Evolutionary conservation across 2,329 filamentous ascomycete species (phyloP).

Genomic region (Lecanoromycetidae sp.): DNA sequence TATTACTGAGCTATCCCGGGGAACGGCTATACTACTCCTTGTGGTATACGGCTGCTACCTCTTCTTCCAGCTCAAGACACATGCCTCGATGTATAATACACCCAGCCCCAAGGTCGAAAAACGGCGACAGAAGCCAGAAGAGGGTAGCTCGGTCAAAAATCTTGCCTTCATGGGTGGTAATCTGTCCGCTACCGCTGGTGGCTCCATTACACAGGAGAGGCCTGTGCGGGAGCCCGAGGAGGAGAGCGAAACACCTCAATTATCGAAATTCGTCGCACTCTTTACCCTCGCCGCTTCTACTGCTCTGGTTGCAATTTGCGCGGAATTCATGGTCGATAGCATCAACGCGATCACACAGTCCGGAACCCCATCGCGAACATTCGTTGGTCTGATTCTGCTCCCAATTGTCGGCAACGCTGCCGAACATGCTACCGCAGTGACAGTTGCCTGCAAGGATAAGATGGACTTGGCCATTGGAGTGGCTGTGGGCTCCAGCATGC

Average conservation of each 20-base stretch:
- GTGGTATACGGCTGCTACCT: slow-evolving; percentile 75
- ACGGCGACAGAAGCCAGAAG: slow-evolving; percentile 31
- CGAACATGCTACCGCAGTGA: slow-evolving; percentile 53
- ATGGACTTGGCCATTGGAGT: slow-evolving; percentile 58
- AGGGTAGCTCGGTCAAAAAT: slow-evolving; percentile 38
- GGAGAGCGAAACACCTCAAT: slow-evolving; percentile 60
- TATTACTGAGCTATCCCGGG: slow-evolving; percentile 55
- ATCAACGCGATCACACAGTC: slow-evolving; percentile 43
- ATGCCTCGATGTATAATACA: slow-evolving; percentile 65
- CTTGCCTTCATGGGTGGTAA: slow-evolving; percentile 43
- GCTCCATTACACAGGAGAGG: slow-evolving; percentile 27
- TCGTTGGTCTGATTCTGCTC: slow-evolving; percentile 51
- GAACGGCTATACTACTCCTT: slow-evolving; percentile 67
- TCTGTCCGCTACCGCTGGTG: slow-evolving; percentile 39
- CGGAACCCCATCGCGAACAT: slow-evolving; percentile 43
- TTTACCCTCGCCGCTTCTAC: slow-evolving; percentile 61
- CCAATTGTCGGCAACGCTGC: slow-evolving; percentile 56
- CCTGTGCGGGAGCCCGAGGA: slow-evolving; percentile 45
- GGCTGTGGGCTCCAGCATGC: slow-evolving; percentile 53
- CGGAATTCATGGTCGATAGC: slow-evolving; percentile 51
- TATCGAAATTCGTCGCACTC: slow-evolving; percentile 61
- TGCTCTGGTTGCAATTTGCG: slow-evolving; percentile 66
- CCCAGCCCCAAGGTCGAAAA: slow-evolving; percentile 67
- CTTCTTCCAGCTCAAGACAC: slow-evolving; percentile 82
- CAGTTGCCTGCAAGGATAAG: slow-evolving; percentile 52